Conservation (phyloP, 2,329 filamentous ascomycete species). For the Rugonectria rugulosa region DNA sequence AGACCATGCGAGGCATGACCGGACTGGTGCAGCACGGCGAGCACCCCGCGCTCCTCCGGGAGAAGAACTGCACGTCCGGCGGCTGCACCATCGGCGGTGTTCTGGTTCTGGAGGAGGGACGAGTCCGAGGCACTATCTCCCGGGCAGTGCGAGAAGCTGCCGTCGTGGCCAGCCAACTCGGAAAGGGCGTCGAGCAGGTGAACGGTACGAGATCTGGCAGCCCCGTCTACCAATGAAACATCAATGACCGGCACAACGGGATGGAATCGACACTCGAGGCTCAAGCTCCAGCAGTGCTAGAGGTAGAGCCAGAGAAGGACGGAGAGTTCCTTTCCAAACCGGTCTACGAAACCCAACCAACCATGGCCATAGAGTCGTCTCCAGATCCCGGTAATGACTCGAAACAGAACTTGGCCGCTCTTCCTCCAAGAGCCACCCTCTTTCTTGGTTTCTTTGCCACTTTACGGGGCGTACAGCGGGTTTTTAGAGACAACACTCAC, state of each 20-base stretch:
- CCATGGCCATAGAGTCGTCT: conserved; percentile 6
- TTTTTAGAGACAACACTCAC: conserved; percentile 26
- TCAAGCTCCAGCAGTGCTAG: background rate
- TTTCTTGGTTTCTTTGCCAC: conserved; percentile 22
- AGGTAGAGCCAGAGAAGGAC: conserved; percentile 2
- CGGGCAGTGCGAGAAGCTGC: conserved; percentile 76
- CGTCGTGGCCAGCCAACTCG: conserved; percentile 71
- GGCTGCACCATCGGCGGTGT: conserved; percentile 81
- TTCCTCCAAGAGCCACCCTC: conserved; percentile 9
- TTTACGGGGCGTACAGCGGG: conserved; percentile 24
- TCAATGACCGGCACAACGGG: conserved; percentile 6
- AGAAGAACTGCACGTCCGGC: conserved; percentile 80
- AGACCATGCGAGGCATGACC: conserved; percentile 78
- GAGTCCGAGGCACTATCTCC: conserved; percentile 71
- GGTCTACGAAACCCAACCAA: background rate
- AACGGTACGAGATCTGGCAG: conserved; percentile 44
- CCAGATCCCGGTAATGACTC: conserved; percentile 5
- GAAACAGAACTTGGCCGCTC: background rate
- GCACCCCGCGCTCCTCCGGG: conserved; percentile 76
- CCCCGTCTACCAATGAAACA: conserved; percentile 23
- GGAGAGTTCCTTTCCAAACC: conserved; percentile 4
- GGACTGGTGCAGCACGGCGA: conserved; percentile 74
- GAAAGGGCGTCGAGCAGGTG: conserved; percentile 48
- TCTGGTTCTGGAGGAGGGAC: conserved; percentile 76
- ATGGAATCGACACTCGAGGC: background rate